Percentiles rank a stretch among this genome's conserved stretches.
Evolutionary conservation across 2,329 filamentous ascomycete genomes (phyloP).

Genomic region (Rasamsonia emersonii): DNA sequence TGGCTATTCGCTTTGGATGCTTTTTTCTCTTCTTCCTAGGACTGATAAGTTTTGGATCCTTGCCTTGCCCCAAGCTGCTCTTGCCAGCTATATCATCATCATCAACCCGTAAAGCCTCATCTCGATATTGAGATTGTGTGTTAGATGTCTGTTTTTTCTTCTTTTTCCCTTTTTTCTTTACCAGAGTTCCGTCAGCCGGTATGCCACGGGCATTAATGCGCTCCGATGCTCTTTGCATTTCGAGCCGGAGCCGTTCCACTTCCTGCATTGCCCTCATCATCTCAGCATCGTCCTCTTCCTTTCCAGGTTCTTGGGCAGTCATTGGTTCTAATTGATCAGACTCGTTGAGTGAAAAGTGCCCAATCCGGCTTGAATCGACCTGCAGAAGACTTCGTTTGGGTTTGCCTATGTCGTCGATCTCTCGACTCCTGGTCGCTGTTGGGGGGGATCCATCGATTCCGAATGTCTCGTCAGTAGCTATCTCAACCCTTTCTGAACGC

Average conservation of each 20-base stretch:
- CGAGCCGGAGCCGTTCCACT: conserved; percentile 73
- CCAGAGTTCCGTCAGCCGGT: conserved; percentile 36
- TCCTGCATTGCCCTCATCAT: conserved; percentile 84
- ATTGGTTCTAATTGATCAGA: conserved; percentile 13
- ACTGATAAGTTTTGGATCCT: too few relatives aligned
- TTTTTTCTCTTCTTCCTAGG: too few relatives aligned
- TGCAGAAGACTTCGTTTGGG: conserved; percentile 63
- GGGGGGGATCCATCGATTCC: conserved; percentile 33
- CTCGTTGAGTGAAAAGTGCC: conserved; percentile 61
- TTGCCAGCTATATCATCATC: too few relatives aligned
- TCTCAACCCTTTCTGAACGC: conserved; percentile 54
- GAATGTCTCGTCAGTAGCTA: conserved; percentile 67
- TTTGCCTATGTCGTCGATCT: conserved; percentile 17
- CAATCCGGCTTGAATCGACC: conserved; percentile 78
- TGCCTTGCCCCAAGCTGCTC: too few relatives aligned
- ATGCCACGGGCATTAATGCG: conserved; percentile 42
- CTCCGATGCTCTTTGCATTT: conserved; percentile 58
- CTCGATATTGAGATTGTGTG: too few relatives aligned
- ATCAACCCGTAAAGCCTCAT: too few relatives aligned
- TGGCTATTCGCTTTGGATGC: too few relatives aligned
- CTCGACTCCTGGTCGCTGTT: conserved; percentile 33
- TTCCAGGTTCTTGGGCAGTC: conserved; percentile 42
- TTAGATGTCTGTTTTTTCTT: conserved; percentile 16
- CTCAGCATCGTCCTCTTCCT: conserved; percentile 71
- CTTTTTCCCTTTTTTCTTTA: conserved; percentile 51